phyloP scores from a whole-genome alignment of 2,329 filamentous ascomycete species.

The Metarhizium anisopliae region DNA sequence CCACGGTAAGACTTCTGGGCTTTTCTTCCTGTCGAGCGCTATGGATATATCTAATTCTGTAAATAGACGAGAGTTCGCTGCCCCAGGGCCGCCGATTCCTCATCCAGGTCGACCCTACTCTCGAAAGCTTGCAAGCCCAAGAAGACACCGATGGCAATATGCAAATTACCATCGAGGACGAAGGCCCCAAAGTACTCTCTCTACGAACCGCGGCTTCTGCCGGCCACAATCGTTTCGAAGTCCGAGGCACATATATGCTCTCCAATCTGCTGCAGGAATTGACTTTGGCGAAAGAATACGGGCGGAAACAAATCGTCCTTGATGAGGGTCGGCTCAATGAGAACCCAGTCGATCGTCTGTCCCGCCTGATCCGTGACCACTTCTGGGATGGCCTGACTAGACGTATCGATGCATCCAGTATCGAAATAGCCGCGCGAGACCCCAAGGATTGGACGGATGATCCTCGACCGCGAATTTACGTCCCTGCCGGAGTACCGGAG shows the following conservation, averaged over 20 bases:
- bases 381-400: constrained; percentile 92
- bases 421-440: constrained; percentile 78
- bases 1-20: constrained; percentile 34
- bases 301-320: constrained; percentile 79
- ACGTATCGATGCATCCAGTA: constrained; percentile 78
- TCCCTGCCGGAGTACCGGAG: constrained; percentile 74
- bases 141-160: constrained; percentile 93
- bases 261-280: constrained; percentile 95
- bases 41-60: neutral
- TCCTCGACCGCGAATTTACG: constrained; percentile 83
- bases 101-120: constrained; percentile 75
- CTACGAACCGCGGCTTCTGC: constrained; percentile 79
- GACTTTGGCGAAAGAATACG: constrained; percentile 83
- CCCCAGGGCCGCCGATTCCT: constrained; percentile 67
- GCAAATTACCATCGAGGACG: constrained; percentile 96
- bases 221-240: constrained; percentile 78
- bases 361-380: constrained; percentile 75
- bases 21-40: neutral
- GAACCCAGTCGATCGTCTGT: constrained; percentile 84
- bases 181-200: constrained; percentile 81
- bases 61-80: constrained; percentile 61
- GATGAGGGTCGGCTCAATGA: constrained; percentile 89
- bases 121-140: constrained; percentile 68
- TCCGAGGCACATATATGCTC: constrained; percentile 94
- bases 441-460: constrained; percentile 94